Percentiles rank a stretch among this genome's conserved stretches.
These are phyloP conservation scores for Skeletonema potamos DNA, from an alignment of 108 stramenopile species.

Conservation along the genomic window DNA sequence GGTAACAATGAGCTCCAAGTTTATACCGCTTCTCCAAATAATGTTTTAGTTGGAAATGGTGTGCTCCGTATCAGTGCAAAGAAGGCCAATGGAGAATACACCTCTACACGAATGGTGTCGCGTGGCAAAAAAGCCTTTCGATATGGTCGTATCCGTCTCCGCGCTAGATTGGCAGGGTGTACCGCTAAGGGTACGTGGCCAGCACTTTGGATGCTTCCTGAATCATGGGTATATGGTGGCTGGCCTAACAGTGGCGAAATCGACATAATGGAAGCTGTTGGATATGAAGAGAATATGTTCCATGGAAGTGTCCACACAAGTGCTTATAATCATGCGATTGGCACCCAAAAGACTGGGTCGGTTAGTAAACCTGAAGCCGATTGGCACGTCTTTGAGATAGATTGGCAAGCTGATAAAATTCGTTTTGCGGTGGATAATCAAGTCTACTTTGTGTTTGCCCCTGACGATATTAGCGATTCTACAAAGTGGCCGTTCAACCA, in stretches of 20 bases:
- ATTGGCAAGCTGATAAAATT: slow-evolving; percentile 29
- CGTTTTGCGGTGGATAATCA: slow-evolving; percentile 32
- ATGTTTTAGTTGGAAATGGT: slow-evolving; percentile 29
- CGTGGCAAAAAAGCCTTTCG: slow-evolving; percentile 12
- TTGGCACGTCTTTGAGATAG: slow-evolving; percentile 38
- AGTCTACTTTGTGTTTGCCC: slow-evolving; percentile 21
- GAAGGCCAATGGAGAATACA: slow-evolving; percentile 5
- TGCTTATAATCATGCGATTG: slow-evolving; percentile 2
- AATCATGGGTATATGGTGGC: slow-evolving; percentile 15
- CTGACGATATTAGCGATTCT: neutral
- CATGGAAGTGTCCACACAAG: slow-evolving; percentile 33
- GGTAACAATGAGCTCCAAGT: slow-evolving; percentile 25
- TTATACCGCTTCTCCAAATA: slow-evolving; percentile 23
- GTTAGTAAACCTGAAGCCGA: slow-evolving; percentile 13
- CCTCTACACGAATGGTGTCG: slow-evolving; percentile 32
- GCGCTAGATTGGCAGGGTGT: slow-evolving; percentile 25
- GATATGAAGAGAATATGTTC: slow-evolving; percentile 24
- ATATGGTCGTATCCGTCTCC: slow-evolving; percentile 37
- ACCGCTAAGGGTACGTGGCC: slow-evolving; percentile 35
- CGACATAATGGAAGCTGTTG: slow-evolving; percentile 51
- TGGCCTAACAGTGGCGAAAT: slow-evolving; percentile 54
- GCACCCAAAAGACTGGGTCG: slow-evolving; percentile 22
- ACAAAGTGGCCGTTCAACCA: slow-evolving; percentile 44
- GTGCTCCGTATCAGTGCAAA: slow-evolving; percentile 22
- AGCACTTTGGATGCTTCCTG: slow-evolving; percentile 47